A percentile compares a stretch with the other conserved stretches of the same genome.
Conservation (phyloP, 352 stramenopile genomes). For the Thalassiosira delicatula region DNA sequence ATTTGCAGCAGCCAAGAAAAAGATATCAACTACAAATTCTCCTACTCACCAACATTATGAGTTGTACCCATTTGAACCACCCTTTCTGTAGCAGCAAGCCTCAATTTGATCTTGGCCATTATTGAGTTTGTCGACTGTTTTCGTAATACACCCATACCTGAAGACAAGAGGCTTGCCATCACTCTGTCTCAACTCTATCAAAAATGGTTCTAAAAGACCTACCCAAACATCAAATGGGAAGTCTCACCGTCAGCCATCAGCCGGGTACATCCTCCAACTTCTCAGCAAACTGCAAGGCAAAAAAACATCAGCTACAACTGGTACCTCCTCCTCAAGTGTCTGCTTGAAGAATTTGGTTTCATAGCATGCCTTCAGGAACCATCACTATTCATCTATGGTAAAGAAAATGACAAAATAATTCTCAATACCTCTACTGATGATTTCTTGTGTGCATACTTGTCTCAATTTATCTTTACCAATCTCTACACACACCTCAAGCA, state of each 20-base stretch:
- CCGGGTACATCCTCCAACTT: constrained; percentile 22
- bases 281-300: constrained; percentile 38
- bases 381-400: constrained; percentile 14
- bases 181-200: constrained; percentile 16
- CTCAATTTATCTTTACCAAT: neutral
- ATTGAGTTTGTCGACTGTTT: constrained; percentile 26
- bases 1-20: constrained; percentile 25
- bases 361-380: constrained; percentile 11
- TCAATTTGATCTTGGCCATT: neutral
- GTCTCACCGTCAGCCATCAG: constrained; percentile 6
- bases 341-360: constrained; percentile 24
- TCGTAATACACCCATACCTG: neutral
- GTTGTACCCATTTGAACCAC: neutral
- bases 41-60: constrained; percentile 19
- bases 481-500: constrained; percentile 16
- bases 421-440: constrained; percentile 52
- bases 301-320: constrained; percentile 32
- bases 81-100: neutral
- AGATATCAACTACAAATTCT: constrained; percentile 25
- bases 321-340: constrained; percentile 20
- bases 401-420: constrained; percentile 14
- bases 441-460: constrained; percentile 42
- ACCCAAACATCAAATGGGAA: constrained; percentile 24
- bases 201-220: constrained; percentile 26
- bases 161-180: neutral